These are phyloP conservation scores for Rhizopogon roseolus DNA, from an alignment of 768 basidiomycete genomes.

Conservation along the genomic window DNA sequence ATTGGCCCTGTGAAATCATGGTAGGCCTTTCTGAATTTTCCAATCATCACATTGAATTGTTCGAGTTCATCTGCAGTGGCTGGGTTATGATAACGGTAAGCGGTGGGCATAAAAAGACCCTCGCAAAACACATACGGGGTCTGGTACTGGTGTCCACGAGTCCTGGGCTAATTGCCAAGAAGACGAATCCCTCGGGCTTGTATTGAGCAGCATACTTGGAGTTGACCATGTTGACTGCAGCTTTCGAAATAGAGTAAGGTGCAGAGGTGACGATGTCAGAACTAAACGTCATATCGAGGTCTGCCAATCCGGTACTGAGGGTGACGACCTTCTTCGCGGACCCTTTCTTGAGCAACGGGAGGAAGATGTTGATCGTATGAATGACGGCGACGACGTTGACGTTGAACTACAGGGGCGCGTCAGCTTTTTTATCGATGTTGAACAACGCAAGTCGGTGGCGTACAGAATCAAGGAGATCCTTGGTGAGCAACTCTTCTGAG, in stretches of 20 bases:
- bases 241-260: constrained; percentile 33
- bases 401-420: constrained; percentile 15
- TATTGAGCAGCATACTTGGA: constrained; percentile 30
- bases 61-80: constrained; percentile 8
- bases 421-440: neutral
- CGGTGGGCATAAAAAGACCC: neutral
- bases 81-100: neutral
- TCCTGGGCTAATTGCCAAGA: constrained; percentile 34
- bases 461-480: constrained; percentile 17
- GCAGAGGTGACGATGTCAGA: constrained; percentile 4
- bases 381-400: constrained; percentile 33
- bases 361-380: constrained; percentile 31
- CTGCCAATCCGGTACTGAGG: constrained; percentile 20
- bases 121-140: neutral
- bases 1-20: constrained; percentile 16
- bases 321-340: constrained; percentile 31
- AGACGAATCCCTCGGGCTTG: constrained; percentile 28
- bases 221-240: constrained; percentile 31
- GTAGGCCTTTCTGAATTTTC: constrained; percentile 2
- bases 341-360: constrained; percentile 32
- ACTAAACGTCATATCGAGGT: constrained; percentile 18
- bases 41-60: constrained; percentile 4
- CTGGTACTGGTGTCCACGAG: constrained; percentile 19
- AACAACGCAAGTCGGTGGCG: neutral
- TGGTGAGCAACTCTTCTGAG: constrained; percentile 13